Base-by-base conservation (phyloP, 2,329 filamentous ascomycete species). In the Diaporthe amygdali region DNA sequence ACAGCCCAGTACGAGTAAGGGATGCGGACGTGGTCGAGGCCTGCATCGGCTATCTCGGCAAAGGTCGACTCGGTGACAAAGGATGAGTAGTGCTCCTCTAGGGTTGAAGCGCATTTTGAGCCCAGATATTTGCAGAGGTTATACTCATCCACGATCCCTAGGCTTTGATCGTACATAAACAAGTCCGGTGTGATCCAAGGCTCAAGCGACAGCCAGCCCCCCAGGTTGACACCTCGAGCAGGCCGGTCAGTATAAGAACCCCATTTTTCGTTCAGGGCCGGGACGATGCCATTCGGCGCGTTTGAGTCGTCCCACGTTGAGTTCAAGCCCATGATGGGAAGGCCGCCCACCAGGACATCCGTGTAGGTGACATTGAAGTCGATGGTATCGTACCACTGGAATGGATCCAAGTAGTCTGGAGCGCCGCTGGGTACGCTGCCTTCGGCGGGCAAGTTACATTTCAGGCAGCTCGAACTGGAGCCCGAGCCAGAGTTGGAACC, bases 321-420 rank as follows among this genome's bases (percentile, higher is more conserved):
- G 78, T 93, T 92, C 30, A 99, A 87, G 0, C 96, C 96, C 91
- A 98, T 98, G 72, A 98, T 81, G 0, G 94, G 92, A n/a, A 99
- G 86, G 3, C 92, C 93, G 25, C 96, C 96, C 0, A 98, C 92
- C 17, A 91, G 95, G 63, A 90, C 88, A 72, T 92, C 90, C 0
- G 96, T 99, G 79, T 97, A 99, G 0, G 96, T 98, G 73, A 96
- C 88, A 79, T 99, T 99, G 85, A 98, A 97, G 77, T 95, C 94
- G 0, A 87, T 88, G 0, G 95, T 98, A 76, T 97, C 93, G 75
- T 93, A 92, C 96, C 96, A 99, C 2, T 92, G 91, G 80, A 94
- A 97, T 0, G 96, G 96, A 78, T 99, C 95, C 25, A 97, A 86
- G 74, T 93, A 92, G 91, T 94, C 80, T 89, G 91, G 76, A 90